Percentiles rank a stretch among this genome's conserved stretches.
phyloP scores from a whole-genome alignment of 331 rosid genomes.

The Pyrus hybrid region DNA sequence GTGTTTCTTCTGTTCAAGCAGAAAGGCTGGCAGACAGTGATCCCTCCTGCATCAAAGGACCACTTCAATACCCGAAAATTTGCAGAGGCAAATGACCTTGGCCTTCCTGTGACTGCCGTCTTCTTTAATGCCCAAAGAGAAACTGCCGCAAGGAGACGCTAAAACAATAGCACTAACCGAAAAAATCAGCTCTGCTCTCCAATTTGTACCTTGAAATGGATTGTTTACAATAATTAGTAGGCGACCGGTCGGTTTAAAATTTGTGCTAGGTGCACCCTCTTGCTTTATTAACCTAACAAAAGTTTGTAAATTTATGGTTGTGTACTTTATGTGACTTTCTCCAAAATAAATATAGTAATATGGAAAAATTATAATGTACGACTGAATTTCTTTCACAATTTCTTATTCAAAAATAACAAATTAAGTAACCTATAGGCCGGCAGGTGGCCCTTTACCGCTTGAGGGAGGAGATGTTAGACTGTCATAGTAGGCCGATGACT shows the following conservation, averaged over 20 bases:
- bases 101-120: slow-evolving; percentile 63
- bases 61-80: slow-evolving; percentile 37
- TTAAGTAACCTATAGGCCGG: too few species aligned
- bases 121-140: slow-evolving; percentile 81
- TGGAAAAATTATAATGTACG: too few species aligned
- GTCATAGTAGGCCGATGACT: too few species aligned
- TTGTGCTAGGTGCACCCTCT: too few species aligned
- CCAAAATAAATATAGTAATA: neutral
- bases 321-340: neutral
- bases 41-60: slow-evolving; percentile 43
- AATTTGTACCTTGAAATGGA: neutral
- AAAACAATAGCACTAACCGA: neutral
- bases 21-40: slow-evolving; percentile 35
- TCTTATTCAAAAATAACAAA: too few species aligned
- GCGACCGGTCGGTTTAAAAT: neutral
- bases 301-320: neutral
- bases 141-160: slow-evolving; percentile 62
- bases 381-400: too few species aligned
- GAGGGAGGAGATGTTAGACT: too few species aligned
- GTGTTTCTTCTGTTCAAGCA: slow-evolving; percentile 63
- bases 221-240: neutral
- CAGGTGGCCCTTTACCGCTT: too few species aligned
- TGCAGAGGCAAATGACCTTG: slow-evolving; percentile 48
- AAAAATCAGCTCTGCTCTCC: neutral
- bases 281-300: neutral